Base-by-base conservation (phyloP, 768 basidiomycete genomes). In the Russula earlei region DNA sequence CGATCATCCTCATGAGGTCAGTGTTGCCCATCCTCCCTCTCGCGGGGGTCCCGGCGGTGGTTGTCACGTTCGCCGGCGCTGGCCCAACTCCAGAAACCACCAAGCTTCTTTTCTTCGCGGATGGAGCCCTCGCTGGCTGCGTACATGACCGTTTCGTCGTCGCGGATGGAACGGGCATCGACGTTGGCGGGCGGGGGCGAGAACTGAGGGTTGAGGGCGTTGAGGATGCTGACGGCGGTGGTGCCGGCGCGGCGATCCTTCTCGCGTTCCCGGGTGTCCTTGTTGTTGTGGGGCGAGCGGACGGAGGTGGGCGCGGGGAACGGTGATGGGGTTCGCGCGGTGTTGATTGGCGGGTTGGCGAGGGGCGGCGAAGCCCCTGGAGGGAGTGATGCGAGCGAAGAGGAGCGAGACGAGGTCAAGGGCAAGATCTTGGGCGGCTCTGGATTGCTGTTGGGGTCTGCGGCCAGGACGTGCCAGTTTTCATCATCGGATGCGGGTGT, bases 1-100 rank as follows among this genome's bases (percentile, higher is more conserved):
- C 85, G 58, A 87, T 87, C 83, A 85, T 83, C 52, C 81, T 74
- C 17, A 82, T 85, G 15, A 87, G 69, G 57, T 83, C 75, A 14
- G n/a, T 72, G 71, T 8, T 68, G 64, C 4, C 74, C 81, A 38
- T 73, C 74, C 37, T 67, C 70, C 58, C 65, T 58, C 8, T 75
- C 72, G 20, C 67, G 63, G 42, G 75, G 70, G 22, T 67, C 69
- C 10, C 69, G 71, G 17, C 65, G 67, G 20, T 75, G 72, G 58
- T 66, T 73, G 4, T 78, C 79, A 24, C 64, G 67, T 29, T 70
- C 69, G 25, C 53, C 66, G 34, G 45, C 12, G 51, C 45, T 58
- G 3, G 62, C 57, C 47, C 69, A 67, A 10, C 71, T 75, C 82
- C 82, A 83, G 61, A 84, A 82, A 0, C 75, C 71, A 55, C 74